Evolutionary conservation across 1,284 basidiomycete species (phyloP).

Genomic region (Tetrapyrgos nigripes): DNA sequence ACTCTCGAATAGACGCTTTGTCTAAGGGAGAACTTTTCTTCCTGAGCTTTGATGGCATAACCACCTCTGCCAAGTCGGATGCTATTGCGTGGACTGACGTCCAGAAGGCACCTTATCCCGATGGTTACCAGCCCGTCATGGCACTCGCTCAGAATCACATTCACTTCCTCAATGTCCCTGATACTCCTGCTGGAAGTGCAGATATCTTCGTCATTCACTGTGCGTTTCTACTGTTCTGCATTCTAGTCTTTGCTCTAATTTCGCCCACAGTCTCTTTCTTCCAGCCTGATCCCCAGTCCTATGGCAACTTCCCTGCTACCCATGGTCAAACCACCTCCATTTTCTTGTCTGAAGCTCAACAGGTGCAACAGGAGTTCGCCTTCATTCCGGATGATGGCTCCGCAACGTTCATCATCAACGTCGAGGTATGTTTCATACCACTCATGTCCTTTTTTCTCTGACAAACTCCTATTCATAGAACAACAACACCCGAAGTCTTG

Average conservation of each 20-base stretch:
- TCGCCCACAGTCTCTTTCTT: slow-evolving; percentile 69
- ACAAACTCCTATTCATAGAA: slow-evolving; percentile 42
- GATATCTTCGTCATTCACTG: slow-evolving; percentile 91
- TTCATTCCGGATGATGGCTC: slow-evolving; percentile 87
- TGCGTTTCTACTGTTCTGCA: slow-evolving; percentile 42
- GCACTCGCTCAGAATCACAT: slow-evolving; percentile 82
- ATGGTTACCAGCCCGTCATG: slow-evolving; percentile 73
- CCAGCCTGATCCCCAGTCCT: slow-evolving; percentile 79
- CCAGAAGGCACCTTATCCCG: slow-evolving; percentile 55
- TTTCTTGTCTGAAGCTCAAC: slow-evolving; percentile 58
- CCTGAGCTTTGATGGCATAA: slow-evolving; percentile 68
- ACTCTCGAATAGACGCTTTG: slow-evolving; percentile 57
- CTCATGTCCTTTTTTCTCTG: neutral
- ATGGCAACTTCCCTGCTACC: slow-evolving; percentile 74
- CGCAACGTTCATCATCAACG: slow-evolving; percentile 80
- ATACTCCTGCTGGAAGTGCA: slow-evolving; percentile 67
- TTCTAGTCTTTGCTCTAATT: neutral
- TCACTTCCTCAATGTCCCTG: slow-evolving; percentile 79
- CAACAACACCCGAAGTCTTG: slow-evolving; percentile 78
- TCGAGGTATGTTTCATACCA: slow-evolving; percentile 50
- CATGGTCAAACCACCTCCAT: slow-evolving; percentile 82
- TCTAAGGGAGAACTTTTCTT: slow-evolving; percentile 66
- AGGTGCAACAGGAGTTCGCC: slow-evolving; percentile 85
- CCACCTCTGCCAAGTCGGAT: slow-evolving; percentile 58
- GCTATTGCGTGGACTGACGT: slow-evolving; percentile 69